Evolutionary conservation across 1,284 basidiomycete genomes (phyloP), one percentile per base, ranked within the genome.

Genomic region (Wallemia mellicola): DNA sequence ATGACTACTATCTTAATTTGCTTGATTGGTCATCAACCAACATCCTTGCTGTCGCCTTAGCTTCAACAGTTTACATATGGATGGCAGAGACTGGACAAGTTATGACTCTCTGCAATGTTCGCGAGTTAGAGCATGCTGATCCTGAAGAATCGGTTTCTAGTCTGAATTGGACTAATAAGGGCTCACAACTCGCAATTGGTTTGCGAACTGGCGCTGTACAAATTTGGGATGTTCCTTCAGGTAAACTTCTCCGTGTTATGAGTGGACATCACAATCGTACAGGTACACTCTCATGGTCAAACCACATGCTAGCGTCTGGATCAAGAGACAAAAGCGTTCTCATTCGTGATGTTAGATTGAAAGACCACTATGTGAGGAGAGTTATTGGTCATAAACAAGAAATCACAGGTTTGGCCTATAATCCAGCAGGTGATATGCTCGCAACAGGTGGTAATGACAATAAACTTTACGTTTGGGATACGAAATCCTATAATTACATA

Each of bases 401-500:
- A 69, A 88, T 98, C 1, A 98, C 94, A 67, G 92, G 94, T 0
- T 73, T 98, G 56, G 83, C 86, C 62, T 62, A 27, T 67, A 68
- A 11, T 61, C 67, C 71, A 28, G 71, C 75, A 59, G 74, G 75
- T 3, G 81, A 82, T 59, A 81, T 80, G 64, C 77, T 98, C 1
- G 92, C 92, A 2, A 88, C 84, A 63, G 92, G 94, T 1, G 92
- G 92, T 0, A 98, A 98, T 70, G 94, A 98, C 72, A 98, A 98
- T 72, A 92, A 94, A 72, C 82, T 98, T 9, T 88, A 87, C 65
- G 86, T 98, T 60, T 98, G 92, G 88, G 88, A 94, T 72, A 73
- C 72, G 57, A 75, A 75, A 2, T 24, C 24, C 17, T 73, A 76
- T 30, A 71, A 76, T 26, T 91, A 91, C 1, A 71, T 95, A 17